Percentiles rank a stretch among this genome's conserved stretches.
phyloP scores from a whole-genome alignment of 179 eudicot species.

The Spinacia oleracea region DNA sequence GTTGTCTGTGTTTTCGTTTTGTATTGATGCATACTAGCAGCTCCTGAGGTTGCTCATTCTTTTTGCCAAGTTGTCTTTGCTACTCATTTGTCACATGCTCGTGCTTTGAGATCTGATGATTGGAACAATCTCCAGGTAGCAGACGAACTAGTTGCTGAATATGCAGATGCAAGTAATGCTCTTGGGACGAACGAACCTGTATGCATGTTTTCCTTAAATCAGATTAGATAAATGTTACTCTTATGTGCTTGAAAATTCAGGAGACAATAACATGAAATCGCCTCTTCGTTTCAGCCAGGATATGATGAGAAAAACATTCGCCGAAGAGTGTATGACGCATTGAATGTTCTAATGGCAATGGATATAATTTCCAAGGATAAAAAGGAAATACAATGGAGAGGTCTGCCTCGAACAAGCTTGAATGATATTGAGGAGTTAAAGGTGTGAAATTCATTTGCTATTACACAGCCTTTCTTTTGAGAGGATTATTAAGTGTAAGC shows the following conservation, averaged over 20 bases:
- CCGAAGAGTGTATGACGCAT: constrained; percentile 91
- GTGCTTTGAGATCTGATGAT: constrained; percentile 7
- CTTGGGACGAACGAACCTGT: constrained; percentile 61
- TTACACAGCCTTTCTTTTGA: background rate
- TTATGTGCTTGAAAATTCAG: background rate
- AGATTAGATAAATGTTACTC: background rate
- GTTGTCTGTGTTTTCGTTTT: background rate
- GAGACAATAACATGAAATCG: background rate
- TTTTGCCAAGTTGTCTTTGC: background rate
- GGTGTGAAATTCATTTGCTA: constrained; percentile 37
- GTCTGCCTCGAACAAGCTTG: constrained; percentile 77
- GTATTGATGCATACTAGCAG: background rate
- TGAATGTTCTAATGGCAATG: constrained; percentile 97
- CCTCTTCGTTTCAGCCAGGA: constrained; percentile 50
- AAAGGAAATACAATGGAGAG: constrained; percentile 94
- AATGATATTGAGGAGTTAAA: constrained; percentile 78
- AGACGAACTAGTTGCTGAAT: constrained; percentile 94
- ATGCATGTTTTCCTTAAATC: background rate
- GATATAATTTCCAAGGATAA: constrained; percentile 91
- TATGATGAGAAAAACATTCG: constrained; percentile 90
- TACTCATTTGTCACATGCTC: background rate
- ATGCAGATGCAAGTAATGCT: constrained; percentile 59
- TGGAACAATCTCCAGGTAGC: constrained; percentile 65
- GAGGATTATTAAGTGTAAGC: background rate
- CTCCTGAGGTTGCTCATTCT: background rate